A percentile compares a stretch with the other conserved stretches of the same genome.
Conservation (phyloP, 2,329 filamentous ascomycete genomes). For the Apiospora koreana region DNA sequence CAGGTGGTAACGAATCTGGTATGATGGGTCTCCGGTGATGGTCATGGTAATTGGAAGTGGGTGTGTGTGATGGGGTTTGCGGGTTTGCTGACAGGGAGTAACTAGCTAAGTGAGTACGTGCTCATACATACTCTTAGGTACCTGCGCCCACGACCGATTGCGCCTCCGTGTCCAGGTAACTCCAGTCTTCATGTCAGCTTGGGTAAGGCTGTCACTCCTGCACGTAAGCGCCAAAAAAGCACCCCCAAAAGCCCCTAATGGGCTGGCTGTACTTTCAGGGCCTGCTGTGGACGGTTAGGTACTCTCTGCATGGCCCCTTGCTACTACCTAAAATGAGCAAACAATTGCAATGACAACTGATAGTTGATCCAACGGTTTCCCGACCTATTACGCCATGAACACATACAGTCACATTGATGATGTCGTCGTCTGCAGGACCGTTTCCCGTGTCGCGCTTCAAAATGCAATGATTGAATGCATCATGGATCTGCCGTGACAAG, state of each 20-base stretch:
- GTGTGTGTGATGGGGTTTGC: background rate
- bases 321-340: too few relatives aligned
- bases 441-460: background rate
- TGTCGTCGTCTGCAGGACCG: background rate
- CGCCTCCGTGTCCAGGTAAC: background rate
- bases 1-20: background rate
- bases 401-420: slow-evolving; percentile 8
- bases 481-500: background rate
- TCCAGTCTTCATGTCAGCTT: slow-evolving; percentile 3
- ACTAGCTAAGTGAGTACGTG: too few relatives aligned
- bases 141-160: background rate
- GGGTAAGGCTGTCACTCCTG: background rate
- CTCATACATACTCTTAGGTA: too few relatives aligned
- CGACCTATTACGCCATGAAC: background rate
- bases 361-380: background rate
- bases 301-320: background rate
- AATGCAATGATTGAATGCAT: background rate
- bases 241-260: background rate
- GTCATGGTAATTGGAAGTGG: background rate
- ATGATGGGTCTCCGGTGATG: slow-evolving; percentile 1
- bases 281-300: background rate
- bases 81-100: background rate
- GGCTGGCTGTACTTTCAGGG: background rate
- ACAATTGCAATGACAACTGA: background rate
- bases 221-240: background rate